Conservation (phyloP, 148 eudicot species). For the Vaccinium vitisidaea region DNA sequence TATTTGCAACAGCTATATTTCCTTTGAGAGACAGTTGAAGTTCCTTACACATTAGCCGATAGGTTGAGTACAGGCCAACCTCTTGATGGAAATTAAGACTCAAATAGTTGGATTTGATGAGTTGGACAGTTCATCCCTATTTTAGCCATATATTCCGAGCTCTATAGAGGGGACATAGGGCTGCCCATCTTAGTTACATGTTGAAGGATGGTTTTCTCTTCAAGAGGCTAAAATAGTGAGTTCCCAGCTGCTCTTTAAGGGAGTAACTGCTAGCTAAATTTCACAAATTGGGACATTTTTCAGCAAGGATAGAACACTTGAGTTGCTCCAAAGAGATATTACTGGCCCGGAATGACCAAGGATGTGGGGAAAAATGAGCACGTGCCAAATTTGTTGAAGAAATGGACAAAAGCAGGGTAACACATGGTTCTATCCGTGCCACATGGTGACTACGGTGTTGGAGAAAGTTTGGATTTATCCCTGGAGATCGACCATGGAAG, state of each 20-base stretch:
- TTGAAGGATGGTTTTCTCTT: conserved; percentile 9
- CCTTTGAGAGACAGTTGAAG: background rate
- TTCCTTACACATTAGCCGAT: background rate
- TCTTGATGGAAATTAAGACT: background rate
- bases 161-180: background rate
- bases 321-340: background rate
- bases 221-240: background rate
- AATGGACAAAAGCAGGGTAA: background rate
- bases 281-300: background rate
- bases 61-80: background rate
- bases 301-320: background rate
- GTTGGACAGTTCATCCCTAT: background rate
- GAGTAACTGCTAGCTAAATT: background rate
- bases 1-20: background rate
- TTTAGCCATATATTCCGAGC: background rate
- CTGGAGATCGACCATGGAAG: too few relatives aligned
- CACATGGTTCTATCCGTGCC: background rate
- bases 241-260: background rate
- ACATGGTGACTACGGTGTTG: background rate
- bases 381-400: background rate
- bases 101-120: background rate
- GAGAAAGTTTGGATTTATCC: too few relatives aligned
- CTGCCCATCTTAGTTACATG: background rate
- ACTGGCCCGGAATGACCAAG: background rate
- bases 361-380: background rate